These are phyloP conservation scores for Cystobasidium tubakii DNA, from an alignment of 768 basidiomycete genomes.

Conservation along the genomic window DNA sequence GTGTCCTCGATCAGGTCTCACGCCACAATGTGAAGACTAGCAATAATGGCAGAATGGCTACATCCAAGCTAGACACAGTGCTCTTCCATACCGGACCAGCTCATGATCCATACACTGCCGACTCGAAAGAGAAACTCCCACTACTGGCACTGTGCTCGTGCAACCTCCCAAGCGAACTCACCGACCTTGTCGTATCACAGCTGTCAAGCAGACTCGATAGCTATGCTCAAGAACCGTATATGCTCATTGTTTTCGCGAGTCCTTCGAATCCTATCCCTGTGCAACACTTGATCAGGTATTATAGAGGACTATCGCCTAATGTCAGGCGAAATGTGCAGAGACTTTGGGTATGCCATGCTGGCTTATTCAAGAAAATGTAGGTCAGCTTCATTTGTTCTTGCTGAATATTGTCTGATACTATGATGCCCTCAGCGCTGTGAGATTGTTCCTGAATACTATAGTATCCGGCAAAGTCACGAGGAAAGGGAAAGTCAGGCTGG, in stretches of 20 bases:
- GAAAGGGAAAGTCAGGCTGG: constrained; percentile 27
- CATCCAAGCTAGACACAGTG: background rate
- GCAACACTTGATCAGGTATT: constrained; percentile 12
- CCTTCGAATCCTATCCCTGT: constrained; percentile 12
- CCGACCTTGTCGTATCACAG: background rate
- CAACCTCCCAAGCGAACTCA: constrained; percentile 5
- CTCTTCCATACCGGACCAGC: background rate
- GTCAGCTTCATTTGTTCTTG: background rate
- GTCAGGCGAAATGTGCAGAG: constrained; percentile 31
- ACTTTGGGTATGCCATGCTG: constrained; percentile 34
- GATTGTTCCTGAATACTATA: constrained; percentile 37
- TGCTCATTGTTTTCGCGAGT: constrained; percentile 31
- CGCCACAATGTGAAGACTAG: too few relatives aligned
- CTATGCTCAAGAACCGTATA: constrained; percentile 23
- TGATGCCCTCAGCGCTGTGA: background rate
- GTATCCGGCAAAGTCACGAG: constrained; percentile 31
- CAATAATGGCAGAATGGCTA: too few relatives aligned
- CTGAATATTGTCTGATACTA: background rate
- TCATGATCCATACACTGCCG: constrained; percentile 5
- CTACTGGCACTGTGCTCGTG: constrained; percentile 32
- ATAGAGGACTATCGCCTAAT: constrained; percentile 4
- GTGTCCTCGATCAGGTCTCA: too few relatives aligned
- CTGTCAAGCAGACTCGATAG: constrained; percentile 16
- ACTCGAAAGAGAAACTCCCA: background rate
- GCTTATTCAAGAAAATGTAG: constrained; percentile 31